These are phyloP conservation scores for Lachnellula willkommii DNA, from an alignment of 2,329 filamentous ascomycete species.

Conservation along the genomic window DNA sequence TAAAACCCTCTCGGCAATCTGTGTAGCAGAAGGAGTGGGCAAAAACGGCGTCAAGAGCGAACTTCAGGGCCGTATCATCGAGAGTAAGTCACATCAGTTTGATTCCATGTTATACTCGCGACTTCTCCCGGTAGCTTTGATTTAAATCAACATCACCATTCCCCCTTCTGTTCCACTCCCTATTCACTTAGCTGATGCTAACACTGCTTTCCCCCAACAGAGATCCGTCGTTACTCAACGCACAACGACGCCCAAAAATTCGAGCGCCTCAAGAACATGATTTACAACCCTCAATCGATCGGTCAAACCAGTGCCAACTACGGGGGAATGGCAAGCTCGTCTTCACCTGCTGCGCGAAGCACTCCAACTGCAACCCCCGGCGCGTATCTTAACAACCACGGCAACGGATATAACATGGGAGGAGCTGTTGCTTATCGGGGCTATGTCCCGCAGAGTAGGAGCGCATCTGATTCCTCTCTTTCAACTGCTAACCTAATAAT, in stretches of 20 bases:
- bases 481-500: neutral
- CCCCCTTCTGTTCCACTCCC: neutral
- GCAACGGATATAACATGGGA: constrained; percentile 15
- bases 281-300: constrained; percentile 21
- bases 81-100: constrained; percentile 53
- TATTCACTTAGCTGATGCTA: constrained; percentile 1
- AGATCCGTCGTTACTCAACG: constrained; percentile 20
- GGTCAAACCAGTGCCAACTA: neutral
- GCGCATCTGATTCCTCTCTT: neutral
- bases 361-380: constrained; percentile 6
- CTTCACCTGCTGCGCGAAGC: constrained; percentile 13
- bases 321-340: constrained; percentile 11
- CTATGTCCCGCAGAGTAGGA: constrained; percentile 1
- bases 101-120: constrained; percentile 12
- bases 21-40: constrained; percentile 66
- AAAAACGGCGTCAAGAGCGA: constrained; percentile 81
- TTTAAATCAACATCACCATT: neutral
- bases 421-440: constrained; percentile 5
- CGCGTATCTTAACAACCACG: neutral
- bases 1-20: constrained; percentile 41
- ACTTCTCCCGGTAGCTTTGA: neutral
- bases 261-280: constrained; percentile 24
- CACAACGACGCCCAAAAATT: constrained; percentile 22
- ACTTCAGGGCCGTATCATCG: constrained; percentile 71
- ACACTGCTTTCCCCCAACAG: constrained; percentile 10